Conservation (phyloP, 1,284 basidiomycete species). For the Erythrobasidium hasegawianum region DNA sequence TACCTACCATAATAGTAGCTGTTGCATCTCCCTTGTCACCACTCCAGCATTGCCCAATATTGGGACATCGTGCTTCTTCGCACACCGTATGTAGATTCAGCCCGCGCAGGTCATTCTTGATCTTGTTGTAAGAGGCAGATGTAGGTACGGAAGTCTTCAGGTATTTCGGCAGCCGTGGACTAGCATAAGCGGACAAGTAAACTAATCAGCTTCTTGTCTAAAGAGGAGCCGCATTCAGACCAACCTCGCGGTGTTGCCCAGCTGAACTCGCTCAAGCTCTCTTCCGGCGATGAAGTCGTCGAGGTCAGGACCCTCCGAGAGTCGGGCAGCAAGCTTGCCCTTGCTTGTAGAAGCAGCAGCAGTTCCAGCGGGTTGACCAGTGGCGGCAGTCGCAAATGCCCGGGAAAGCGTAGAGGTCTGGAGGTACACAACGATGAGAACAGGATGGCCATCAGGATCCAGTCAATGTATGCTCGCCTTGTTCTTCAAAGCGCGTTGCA, state of each 20-base stretch:
- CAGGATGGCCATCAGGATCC: too few species aligned
- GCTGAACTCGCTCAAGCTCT: constrained; percentile 42
- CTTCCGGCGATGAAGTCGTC: constrained; percentile 78
- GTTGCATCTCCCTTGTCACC: constrained; percentile 80
- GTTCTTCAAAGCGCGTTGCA: too few species aligned
- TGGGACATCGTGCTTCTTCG: constrained; percentile 97
- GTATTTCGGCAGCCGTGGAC: constrained; percentile 69
- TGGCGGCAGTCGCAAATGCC: constrained; percentile 12
- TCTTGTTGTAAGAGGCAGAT: constrained; percentile 80
- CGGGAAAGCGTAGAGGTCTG: constrained; percentile 12
- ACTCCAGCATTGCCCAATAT: constrained; percentile 99
- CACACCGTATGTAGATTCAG: constrained; percentile 92
- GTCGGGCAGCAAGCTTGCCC: constrained; percentile 51
- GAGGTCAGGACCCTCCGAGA: constrained; percentile 70
- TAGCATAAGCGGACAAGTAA: constrained; percentile 8
- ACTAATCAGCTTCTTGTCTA: too few species aligned
- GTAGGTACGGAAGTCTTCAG: constrained; percentile 81
- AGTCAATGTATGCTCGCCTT: too few species aligned
- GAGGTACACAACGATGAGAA: too few species aligned
- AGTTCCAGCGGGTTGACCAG: constrained; percentile 12
- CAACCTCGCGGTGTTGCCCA: constrained; percentile 63
- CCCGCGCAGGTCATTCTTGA: constrained; percentile 92
- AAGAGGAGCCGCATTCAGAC: constrained; percentile 67
- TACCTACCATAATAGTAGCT: constrained; percentile 95
- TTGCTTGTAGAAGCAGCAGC: constrained; percentile 11